Base-by-base conservation (phyloP, 2,329 filamentous ascomycete genomes). In the Triangularia setosa region DNA sequence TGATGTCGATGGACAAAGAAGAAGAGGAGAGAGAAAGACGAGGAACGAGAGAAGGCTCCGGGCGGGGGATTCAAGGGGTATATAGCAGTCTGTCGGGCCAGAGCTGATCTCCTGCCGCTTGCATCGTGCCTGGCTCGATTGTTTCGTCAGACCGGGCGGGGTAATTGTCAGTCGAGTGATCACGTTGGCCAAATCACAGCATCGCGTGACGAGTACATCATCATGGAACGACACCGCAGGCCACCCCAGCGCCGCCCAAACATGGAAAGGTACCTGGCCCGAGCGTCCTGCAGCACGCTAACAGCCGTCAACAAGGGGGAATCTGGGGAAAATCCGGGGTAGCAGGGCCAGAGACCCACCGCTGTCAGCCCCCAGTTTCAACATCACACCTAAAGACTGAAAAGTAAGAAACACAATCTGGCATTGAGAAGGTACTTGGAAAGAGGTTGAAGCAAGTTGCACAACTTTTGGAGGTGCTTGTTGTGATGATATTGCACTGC, bases 71-170 rank as follows among this genome's bases (percentile, higher is more conserved):
- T 64, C 60, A 65, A 57, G 48, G 68, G 66, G 55, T 59, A 64
- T 55, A 55, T 25, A 28, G 52, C 23, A 27, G 23, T 14, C 24
- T 12, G 18, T 53, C 11, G 21, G 48, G 21, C 6, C 3, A 53
- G 48, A 53, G 48, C 54, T 21, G 25, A 44, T 60, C 40, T 60
- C 40, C 58, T 60, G 24, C 58, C 27, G 24, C 27, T 28, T 27
- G 64, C 69, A 66, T 65, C 63, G 67, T 69, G 68, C 69, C 69
- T 72, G 70, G 65, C 71, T 67, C 67, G 71, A 70, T 72, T 73
- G 73, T 75, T 75, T 77, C 74, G 76, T 77, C 76, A 78, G 76
- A 77, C 73, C 75, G 77, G 77, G 77, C 78, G 78, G 78, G 78
- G 78, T 79, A 79, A 75, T 63, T 59, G 64, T 62, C 69, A 66